Percentiles rank a stretch among this genome's conserved stretches.
These are phyloP conservation scores for Colletotrichum costaricense DNA, from an alignment of 2,329 filamentous ascomycete genomes.

Conservation along the genomic window DNA sequence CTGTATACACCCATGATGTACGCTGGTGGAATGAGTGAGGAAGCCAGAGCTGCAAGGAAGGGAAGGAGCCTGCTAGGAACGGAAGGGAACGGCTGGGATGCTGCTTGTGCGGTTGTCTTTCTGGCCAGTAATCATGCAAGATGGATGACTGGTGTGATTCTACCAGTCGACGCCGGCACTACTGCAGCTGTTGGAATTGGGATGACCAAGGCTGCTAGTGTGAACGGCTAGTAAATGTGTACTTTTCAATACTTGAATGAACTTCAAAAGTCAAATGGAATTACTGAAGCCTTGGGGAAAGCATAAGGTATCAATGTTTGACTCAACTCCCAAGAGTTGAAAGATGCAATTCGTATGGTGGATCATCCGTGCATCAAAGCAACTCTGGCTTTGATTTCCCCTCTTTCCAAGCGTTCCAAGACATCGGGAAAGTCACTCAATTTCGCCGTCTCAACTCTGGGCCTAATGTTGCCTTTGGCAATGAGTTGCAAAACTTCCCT, in stretches of 20 bases:
- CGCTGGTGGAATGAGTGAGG: slow-evolving; percentile 51
- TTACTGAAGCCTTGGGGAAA: background rate
- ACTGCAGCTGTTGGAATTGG: slow-evolving; percentile 45
- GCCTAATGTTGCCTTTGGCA: slow-evolving; percentile 44
- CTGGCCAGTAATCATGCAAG: slow-evolving; percentile 52
- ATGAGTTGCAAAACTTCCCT: slow-evolving; percentile 49
- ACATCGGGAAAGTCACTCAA: slow-evolving; percentile 47
- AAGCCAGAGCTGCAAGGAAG: slow-evolving; percentile 50
- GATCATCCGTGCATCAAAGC: slow-evolving; percentile 37
- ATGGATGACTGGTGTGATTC: slow-evolving; percentile 55
- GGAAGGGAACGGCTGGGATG: slow-evolving; percentile 57
- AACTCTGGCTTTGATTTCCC: slow-evolving; percentile 44
- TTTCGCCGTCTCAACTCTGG: slow-evolving; percentile 46
- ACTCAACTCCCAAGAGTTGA: too few relatives aligned
- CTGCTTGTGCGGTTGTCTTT: slow-evolving; percentile 52
- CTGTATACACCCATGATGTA: slow-evolving; percentile 61
- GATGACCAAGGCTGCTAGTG: slow-evolving; percentile 41
- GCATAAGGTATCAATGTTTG: too few relatives aligned
- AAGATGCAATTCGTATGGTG: background rate
- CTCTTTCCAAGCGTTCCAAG: slow-evolving; percentile 47
- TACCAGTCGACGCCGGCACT: slow-evolving; percentile 55
- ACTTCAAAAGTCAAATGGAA: background rate
- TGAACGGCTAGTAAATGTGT: slow-evolving; percentile 38
- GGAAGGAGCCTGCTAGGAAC: slow-evolving; percentile 52
- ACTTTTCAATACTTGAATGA: background rate